Conservation (phyloP, 140 eudicot species). For the Senecio squalidus region DNA sequence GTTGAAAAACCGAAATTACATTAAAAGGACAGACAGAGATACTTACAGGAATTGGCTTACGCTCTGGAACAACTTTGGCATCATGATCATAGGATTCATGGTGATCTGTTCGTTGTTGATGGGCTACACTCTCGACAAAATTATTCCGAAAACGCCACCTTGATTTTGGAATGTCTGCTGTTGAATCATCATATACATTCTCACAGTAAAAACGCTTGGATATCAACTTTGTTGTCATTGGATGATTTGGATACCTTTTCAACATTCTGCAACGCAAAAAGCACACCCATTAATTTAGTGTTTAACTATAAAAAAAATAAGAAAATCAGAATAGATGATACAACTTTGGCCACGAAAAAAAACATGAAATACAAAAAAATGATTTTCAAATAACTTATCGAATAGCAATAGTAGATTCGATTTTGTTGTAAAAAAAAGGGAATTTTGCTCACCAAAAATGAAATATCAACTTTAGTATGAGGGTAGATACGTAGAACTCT, state of each 20-base stretch:
- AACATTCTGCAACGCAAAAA: constrained; percentile 48
- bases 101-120: constrained; percentile 22
- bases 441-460: too few species aligned
- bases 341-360: too few species aligned
- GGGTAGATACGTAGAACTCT: too few species aligned
- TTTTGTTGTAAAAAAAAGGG: too few species aligned
- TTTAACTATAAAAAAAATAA: neutral
- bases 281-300: neutral
- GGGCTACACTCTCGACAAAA: constrained; percentile 28
- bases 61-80: constrained; percentile 20
- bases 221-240: constrained; percentile 32
- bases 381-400: too few species aligned
- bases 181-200: constrained; percentile 60
- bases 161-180: constrained; percentile 41
- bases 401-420: too few species aligned
- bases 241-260: constrained; percentile 47
- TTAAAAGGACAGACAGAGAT: neutral
- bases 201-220: constrained; percentile 73
- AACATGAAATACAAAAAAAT: too few species aligned
- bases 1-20: neutral
- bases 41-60: constrained; percentile 45
- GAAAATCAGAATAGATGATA: too few species aligned
- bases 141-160: constrained; percentile 59
- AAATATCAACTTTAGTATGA: too few species aligned
- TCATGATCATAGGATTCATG: constrained; percentile 25